Base-by-base conservation (phyloP, 1,139 yeast species). In the Candida pseudocylindracea region DNA sequence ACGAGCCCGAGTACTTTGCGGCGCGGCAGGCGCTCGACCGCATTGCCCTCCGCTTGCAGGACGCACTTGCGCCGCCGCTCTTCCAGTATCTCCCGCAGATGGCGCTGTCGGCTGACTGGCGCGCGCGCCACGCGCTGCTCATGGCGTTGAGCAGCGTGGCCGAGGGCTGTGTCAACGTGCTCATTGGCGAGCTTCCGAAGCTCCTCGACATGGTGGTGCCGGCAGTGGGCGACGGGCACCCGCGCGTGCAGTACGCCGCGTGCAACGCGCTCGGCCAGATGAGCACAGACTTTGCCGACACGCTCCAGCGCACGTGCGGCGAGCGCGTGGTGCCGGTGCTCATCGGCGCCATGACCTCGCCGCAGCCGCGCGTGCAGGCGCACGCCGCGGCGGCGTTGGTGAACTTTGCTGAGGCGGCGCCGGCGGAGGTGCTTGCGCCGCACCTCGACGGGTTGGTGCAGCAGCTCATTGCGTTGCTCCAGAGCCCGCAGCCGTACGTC, bases 381-480 rank as follows among this genome's bases (percentile, higher is more conserved):
- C 98, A 88, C 49, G 98, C 95, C 11, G 96, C 98, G 29, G 98
- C 98, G 32, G 98, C 98, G 0, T 61, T 88, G 45, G 96, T 88
- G 31, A 88, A 88, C 49, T 88, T 88, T 49, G 72, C 91, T 32
- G 98, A 88, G 50, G 83, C 78, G 40, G 94, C 98, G 3, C 58
- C 83, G 6, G 79, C 80, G 47, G 92, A 78, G 39, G 68, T 73
- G 12, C 58, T 91, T 42, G 95, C 83, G 44, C 96, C 96, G 9
- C 85, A 78, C 45, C 61, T 88, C 47, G 98, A 88, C 50, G 69
- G 65, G 42, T 57, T 91, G 42, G 60, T 88, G 38, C 64, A 71
- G 31, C 75, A 79, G 42, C 59, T 91, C 39, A 60, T 88, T 38
- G 73, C 70, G 1, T 60, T 88, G 31, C 61, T 88, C 37, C 48